Percentiles rank a stretch among this genome's conserved stretches.
phyloP scores from a whole-genome alignment of 2,329 filamentous ascomycete species.

The Capronia americana region DNA sequence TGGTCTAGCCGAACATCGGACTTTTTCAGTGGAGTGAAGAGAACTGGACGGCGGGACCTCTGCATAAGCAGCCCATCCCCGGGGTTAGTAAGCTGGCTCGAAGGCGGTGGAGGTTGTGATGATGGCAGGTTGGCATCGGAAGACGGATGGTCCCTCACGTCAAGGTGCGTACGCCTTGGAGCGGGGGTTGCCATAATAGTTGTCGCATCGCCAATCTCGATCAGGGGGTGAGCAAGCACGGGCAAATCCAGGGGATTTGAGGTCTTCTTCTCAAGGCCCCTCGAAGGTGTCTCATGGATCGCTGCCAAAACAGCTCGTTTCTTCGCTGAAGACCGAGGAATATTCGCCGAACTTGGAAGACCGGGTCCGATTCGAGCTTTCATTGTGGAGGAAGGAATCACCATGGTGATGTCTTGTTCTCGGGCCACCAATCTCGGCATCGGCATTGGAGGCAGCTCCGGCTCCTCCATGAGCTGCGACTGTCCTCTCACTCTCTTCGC shows the following conservation, averaged over 20 bases:
- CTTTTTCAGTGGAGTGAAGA: conserved; percentile 37
- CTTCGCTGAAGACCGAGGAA: conserved; percentile 30
- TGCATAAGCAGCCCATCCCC: conserved; percentile 32
- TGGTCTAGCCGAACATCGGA: conserved; percentile 34
- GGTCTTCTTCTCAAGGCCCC: conserved; percentile 42
- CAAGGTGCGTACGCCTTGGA: conserved; percentile 4
- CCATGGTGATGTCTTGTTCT: conserved; percentile 17
- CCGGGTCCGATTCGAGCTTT: conserved; percentile 37
- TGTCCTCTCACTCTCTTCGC: conserved; percentile 44
- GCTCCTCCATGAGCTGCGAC: conserved; percentile 19
- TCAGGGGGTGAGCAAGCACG: background rate
- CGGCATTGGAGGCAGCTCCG: conserved; percentile 31
- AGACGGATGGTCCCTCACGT: conserved; percentile 32
- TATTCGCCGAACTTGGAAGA: conserved; percentile 28
- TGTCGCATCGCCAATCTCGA: background rate
- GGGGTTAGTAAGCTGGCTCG: conserved; percentile 5
- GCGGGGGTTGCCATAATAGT: conserved; percentile 30
- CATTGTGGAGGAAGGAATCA: conserved; percentile 43
- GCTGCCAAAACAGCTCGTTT: conserved; percentile 39
- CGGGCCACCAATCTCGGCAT: conserved; percentile 23
- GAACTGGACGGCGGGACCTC: conserved; percentile 33
- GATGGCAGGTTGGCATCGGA: conserved; percentile 41
- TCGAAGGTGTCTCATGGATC: conserved; percentile 51
- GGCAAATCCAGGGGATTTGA: conserved; percentile 33
- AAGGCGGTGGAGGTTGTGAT: conserved; percentile 33